Conservation (phyloP, 768 basidiomycete genomes). For the Hortiboletus campestris region DNA sequence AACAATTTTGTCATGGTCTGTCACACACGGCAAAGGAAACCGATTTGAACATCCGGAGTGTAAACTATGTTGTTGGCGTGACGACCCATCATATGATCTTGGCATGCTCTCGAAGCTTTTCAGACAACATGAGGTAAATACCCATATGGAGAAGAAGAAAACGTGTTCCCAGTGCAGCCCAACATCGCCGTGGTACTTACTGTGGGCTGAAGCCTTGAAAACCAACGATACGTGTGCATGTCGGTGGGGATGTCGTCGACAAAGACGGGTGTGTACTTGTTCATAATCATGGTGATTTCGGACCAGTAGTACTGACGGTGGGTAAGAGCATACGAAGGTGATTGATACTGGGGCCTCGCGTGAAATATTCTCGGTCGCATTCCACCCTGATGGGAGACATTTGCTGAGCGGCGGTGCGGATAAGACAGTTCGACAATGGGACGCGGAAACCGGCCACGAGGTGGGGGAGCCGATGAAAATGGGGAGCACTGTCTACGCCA, state of each 20-base stretch:
- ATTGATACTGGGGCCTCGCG: not conserved
- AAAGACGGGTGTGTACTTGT: not conserved
- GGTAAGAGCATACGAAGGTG: not conserved
- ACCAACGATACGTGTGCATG: not conserved
- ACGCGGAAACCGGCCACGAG: not conserved
- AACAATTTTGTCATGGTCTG: too few species aligned
- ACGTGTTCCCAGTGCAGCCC: not conserved
- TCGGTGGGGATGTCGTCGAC: not conserved
- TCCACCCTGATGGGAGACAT: not conserved
- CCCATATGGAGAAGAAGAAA: not conserved
- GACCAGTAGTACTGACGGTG: not conserved
- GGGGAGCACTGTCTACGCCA: not conserved
- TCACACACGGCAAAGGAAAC: too few species aligned
- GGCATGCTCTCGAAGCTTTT: too few species aligned
- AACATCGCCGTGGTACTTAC: too few species aligned
- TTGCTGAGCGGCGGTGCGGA: not conserved
- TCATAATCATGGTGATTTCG: not conserved
- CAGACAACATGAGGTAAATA: not conserved
- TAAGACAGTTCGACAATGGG: not conserved
- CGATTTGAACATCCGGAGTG: too few species aligned
- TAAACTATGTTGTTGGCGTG: too few species aligned
- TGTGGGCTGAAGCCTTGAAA: too few species aligned
- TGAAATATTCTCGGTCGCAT: not conserved
- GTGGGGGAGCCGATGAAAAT: not conserved
- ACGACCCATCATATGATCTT: too few species aligned